Conservation (phyloP, 345 rosid species). For the Stellera chamaejasme region DNA sequence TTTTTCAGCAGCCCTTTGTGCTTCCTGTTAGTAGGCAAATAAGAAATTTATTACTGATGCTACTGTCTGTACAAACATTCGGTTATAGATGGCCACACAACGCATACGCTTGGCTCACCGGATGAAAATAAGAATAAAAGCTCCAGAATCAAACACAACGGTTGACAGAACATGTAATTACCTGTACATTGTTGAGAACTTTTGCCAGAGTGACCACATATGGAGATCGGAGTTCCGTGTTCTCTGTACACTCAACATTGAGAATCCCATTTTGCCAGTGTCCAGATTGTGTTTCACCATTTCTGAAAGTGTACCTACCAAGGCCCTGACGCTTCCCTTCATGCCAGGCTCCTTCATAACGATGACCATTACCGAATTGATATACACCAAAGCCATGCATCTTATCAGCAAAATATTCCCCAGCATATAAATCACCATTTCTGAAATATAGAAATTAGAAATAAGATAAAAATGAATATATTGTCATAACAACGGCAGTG, state of each 20-base stretch:
- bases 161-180: not conserved
- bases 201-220: slow-evolving; percentile 21
- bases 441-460: slow-evolving; percentile 21
- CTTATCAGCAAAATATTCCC: slow-evolving; percentile 82
- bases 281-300: slow-evolving; percentile 72
- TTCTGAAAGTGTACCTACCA: slow-evolving; percentile 70
- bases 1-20: slow-evolving; percentile 51
- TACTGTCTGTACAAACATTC: not conserved
- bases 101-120: not conserved
- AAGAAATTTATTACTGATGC: not conserved
- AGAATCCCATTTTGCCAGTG: slow-evolving; percentile 67
- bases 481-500: no score
- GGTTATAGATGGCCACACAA: not conserved
- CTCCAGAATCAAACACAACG: not conserved
- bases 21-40: slow-evolving; percentile 41
- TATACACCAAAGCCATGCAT: slow-evolving; percentile 84
- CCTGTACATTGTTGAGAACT: slow-evolving; percentile 41
- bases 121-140: not conserved
- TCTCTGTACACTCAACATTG: slow-evolving; percentile 18
- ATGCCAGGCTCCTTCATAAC: slow-evolving; percentile 87
- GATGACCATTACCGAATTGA: slow-evolving; percentile 69
- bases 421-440: slow-evolving; percentile 70
- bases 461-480: not conserved
- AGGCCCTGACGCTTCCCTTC: slow-evolving; percentile 88
- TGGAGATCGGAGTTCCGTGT: slow-evolving; percentile 18